Base-by-base conservation (phyloP, 331 rosid genomes). In the Quercus tomentella region DNA sequence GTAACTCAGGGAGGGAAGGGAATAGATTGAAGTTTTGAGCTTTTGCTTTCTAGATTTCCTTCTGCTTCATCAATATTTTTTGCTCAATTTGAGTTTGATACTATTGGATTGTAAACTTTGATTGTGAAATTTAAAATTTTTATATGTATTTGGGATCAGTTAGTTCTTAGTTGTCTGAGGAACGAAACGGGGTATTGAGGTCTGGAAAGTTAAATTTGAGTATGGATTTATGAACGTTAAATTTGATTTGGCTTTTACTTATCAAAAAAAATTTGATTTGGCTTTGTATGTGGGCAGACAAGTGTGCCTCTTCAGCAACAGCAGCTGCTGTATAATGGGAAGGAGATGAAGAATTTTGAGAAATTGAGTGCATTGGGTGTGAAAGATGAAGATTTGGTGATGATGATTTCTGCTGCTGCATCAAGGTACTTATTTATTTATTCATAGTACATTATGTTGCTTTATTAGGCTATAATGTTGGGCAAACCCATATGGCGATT, bases 361-460 rank as follows among this genome's bases (percentile, higher is more conserved):
- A 90, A 93, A 80, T 77, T 95, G 82, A 91, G 94, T 78, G 91
- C 80, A 4, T 72, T 93, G 28, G 99, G 98, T 73, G 98, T 96
- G 63, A 93, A 90, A 82, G 94, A 96, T 52, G 92, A 93, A 72
- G 99, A 96, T 86, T 87, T 96, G 91, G 80, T 93, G 52, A 96
- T 90, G 98, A 89, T 92, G 89, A 85, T 89, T 60, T 76, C 92
- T 35, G 70, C 71, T 81, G 79, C 79, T 10, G 87, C 87, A 28
- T 79, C 95, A 58, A 86, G 96, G 99, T 93, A 82, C 45, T 18
- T 9, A 18, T 18, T 3, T 31, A 30, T 76, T 54, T 75, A 65
- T 77, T 57, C 61, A 61, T 74, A 70, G 54, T n/a, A 30, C 49
- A 70, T 81, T 70, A 25, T 28, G 5, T 76, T 76, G 31, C 16